A percentile compares a stretch with the other conserved stretches of the same genome.
Conservation (phyloP, 176 grass and related monocot species). For the Rhynchospora tenuis region DNA sequence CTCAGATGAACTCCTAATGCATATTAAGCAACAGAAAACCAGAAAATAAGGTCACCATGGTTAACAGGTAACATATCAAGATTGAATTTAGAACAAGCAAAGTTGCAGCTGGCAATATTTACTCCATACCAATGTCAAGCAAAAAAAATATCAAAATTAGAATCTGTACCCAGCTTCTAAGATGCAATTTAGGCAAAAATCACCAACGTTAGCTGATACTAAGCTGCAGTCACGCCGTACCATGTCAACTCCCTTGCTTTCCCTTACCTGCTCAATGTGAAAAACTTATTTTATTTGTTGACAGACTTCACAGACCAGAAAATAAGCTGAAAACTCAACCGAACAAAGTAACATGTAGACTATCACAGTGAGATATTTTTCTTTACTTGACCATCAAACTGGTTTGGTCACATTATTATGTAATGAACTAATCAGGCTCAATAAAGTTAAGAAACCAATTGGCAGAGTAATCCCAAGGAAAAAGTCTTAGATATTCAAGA, state of each 20-base stretch:
- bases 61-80: background rate
- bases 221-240: slow-evolving; percentile 97
- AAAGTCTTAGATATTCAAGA: background rate
- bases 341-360: background rate
- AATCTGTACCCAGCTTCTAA: slow-evolving; percentile 72
- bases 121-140: background rate
- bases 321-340: background rate
- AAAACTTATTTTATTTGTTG: background rate
- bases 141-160: slow-evolving; percentile 1
- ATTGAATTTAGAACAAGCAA: background rate
- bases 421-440: background rate
- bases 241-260: slow-evolving; percentile 97
- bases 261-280: slow-evolving; percentile 49
- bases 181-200: slow-evolving; percentile 90
- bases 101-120: background rate
- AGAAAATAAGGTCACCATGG: background rate
- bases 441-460: slow-evolving; percentile 41
- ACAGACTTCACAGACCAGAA: background rate
- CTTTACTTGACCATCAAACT: background rate
- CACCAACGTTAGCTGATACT: slow-evolving; percentile 81
- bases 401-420: background rate
- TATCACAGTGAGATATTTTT: slow-evolving; percentile 26
- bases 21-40: background rate
- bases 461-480: slow-evolving; percentile 17
- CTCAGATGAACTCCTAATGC: slow-evolving; percentile 22